A percentile compares a stretch with the other conserved stretches of the same genome.
Evolutionary conservation across 345 rosid species (phyloP).

Genomic region (Hibiscus tridactylites): DNA sequence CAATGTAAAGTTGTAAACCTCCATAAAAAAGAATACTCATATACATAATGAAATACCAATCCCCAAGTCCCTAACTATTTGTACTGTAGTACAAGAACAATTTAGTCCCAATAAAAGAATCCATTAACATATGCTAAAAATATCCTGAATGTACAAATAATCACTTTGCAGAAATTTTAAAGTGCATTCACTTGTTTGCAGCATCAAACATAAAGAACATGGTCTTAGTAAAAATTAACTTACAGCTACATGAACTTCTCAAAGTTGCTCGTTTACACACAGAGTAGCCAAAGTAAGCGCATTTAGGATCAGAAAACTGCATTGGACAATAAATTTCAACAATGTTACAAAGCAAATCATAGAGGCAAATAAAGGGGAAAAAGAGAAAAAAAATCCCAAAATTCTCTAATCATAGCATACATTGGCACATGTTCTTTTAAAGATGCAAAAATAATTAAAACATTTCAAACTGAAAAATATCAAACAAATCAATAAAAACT

Average conservation of each 20-base stretch:
- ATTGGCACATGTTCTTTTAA: background rate
- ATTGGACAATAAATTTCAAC: slow-evolving; percentile 8
- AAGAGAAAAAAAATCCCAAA: too few species aligned
- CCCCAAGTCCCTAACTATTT: background rate
- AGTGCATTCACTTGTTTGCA: background rate
- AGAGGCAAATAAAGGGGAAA: background rate
- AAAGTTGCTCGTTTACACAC: slow-evolving; percentile 16
- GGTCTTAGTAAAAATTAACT: slow-evolving; percentile 16
- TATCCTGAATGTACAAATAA: background rate
- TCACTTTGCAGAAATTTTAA: background rate
- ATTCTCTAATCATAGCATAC: background rate
- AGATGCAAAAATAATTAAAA: background rate
- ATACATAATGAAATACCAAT: background rate
- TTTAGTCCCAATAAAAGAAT: too few species aligned
- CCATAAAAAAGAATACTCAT: background rate
- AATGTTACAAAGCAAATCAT: background rate
- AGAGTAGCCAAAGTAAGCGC: slow-evolving; percentile 16
- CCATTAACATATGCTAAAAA: too few species aligned
- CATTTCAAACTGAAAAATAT: background rate
- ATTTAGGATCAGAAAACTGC: slow-evolving; percentile 35
- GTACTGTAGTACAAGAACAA: background rate
- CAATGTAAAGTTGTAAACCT: background rate
- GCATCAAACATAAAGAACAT: background rate
- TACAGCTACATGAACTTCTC: slow-evolving; percentile 34
- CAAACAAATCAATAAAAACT: background rate